phyloP scores from a whole-genome alignment of 164 flowering plant genomes.

The Macadamia tetraphylla region DNA sequence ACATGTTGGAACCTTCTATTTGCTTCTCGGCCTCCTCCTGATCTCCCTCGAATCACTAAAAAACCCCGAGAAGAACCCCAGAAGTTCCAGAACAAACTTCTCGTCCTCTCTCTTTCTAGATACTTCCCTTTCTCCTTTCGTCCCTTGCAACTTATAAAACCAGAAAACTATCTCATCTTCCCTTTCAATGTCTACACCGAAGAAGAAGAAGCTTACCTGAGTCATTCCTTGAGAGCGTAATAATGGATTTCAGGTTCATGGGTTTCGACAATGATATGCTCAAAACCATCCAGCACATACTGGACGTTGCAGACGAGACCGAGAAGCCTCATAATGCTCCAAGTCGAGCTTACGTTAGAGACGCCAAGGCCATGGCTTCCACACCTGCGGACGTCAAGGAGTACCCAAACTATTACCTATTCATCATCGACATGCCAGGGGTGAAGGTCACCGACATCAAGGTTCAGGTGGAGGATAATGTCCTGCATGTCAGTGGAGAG shows the following conservation, averaged over 20 bases:
- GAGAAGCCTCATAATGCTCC: conserved; percentile 31
- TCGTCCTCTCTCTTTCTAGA: neutral
- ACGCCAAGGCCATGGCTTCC: conserved; percentile 62
- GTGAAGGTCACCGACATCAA: conserved; percentile 36
- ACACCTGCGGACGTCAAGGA: conserved; percentile 55
- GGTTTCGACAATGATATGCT: conserved; percentile 39
- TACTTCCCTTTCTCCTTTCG: neutral
- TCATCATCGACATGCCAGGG: conserved; percentile 72
- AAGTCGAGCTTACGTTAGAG: conserved; percentile 45
- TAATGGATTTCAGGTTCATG: conserved; percentile 40
- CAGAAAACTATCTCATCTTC: neutral
- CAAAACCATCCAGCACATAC: conserved; percentile 35
- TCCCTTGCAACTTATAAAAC: neutral
- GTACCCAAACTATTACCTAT: conserved; percentile 36
- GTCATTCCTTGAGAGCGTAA: too few species aligned
- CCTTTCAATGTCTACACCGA: neutral
- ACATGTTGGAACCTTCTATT: neutral
- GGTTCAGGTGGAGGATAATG: conserved; percentile 51
- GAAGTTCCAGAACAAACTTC: neutral
- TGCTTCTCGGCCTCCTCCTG: neutral
- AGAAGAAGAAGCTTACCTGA: too few species aligned
- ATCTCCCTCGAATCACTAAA: neutral
- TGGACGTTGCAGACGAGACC: conserved; percentile 29
- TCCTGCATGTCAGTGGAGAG: conserved; percentile 40
- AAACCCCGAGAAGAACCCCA: neutral